Conservation (phyloP, 1,284 basidiomycete genomes). For the Termitomyces sp. region DNA sequence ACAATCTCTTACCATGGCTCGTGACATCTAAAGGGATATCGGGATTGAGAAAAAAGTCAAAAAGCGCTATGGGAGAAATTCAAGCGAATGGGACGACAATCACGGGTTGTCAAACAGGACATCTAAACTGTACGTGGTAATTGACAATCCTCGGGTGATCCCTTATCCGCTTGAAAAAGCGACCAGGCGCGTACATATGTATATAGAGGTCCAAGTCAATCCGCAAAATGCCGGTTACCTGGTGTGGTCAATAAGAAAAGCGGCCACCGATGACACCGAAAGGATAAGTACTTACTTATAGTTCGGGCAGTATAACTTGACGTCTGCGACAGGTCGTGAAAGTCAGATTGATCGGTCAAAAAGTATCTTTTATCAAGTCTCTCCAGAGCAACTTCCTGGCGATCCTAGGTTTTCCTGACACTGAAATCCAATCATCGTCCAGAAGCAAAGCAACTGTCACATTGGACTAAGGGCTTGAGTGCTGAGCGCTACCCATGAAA, state of each 20-base stretch:
- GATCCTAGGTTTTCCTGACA: not conserved
- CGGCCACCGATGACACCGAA: not conserved
- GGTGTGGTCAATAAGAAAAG: not conserved
- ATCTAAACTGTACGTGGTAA: conserved; percentile 1
- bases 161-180: not conserved
- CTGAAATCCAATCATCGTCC: not conserved
- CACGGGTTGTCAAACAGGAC: not conserved
- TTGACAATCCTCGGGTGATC: not conserved
- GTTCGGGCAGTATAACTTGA: not conserved
- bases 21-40: not conserved
- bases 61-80: not conserved
- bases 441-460: not conserved
- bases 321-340: not conserved
- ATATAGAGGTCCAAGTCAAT: too few species aligned
- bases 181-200: not conserved
- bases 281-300: not conserved
- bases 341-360: not conserved
- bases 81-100: conserved; percentile 4
- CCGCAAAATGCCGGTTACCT: not conserved
- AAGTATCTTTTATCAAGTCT: not conserved
- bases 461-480: too few species aligned
- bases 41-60: not conserved
- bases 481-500: not conserved
- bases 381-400: not conserved
- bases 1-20: conserved; percentile 1